A percentile compares a stretch with the other conserved stretches of the same genome.
phyloP scores from a whole-genome alignment of 176 grass and related monocot species.

The Melocanna baccifera region DNA sequence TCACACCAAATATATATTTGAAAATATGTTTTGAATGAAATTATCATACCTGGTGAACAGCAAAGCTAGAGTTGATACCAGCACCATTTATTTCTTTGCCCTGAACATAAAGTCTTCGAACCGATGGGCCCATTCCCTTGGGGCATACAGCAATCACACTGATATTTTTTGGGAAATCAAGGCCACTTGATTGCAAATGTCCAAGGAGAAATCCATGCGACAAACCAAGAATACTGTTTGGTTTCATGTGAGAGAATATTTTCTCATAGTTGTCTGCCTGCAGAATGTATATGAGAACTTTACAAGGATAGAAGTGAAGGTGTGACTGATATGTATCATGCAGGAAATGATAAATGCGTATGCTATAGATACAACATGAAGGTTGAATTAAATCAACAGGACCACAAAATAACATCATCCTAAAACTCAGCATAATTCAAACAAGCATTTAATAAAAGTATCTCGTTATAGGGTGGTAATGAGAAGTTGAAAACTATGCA shows the following conservation, averaged over 20 bases:
- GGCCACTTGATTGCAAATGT: slow-evolving; percentile 60
- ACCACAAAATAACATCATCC: neutral
- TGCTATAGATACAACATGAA: neutral
- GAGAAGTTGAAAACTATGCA: slow-evolving; percentile 5
- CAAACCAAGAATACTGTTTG: slow-evolving; percentile 74
- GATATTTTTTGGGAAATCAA: slow-evolving; percentile 77
- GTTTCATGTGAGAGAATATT: slow-evolving; percentile 89
- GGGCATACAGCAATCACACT: slow-evolving; percentile 79
- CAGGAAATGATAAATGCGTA: neutral
- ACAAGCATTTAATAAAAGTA: neutral
- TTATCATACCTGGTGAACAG: slow-evolving; percentile 65
- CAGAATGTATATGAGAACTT: neutral
- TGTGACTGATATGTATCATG: neutral
- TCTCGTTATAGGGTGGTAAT: neutral
- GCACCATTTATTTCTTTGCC: slow-evolving; percentile 88
- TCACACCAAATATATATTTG: neutral
- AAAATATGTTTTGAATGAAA: neutral
- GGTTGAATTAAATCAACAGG: neutral
- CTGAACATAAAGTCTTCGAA: slow-evolving; percentile 75
- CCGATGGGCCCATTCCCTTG: slow-evolving; percentile 81
- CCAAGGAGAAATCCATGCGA: slow-evolving; percentile 82
- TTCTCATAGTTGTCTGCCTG: slow-evolving; percentile 88
- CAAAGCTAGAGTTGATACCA: slow-evolving; percentile 82
- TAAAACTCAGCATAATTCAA: neutral
- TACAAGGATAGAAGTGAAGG: neutral